These are phyloP conservation scores for Termitomyces heimii DNA, from an alignment of 768 basidiomycete species.

Conservation along the genomic window DNA sequence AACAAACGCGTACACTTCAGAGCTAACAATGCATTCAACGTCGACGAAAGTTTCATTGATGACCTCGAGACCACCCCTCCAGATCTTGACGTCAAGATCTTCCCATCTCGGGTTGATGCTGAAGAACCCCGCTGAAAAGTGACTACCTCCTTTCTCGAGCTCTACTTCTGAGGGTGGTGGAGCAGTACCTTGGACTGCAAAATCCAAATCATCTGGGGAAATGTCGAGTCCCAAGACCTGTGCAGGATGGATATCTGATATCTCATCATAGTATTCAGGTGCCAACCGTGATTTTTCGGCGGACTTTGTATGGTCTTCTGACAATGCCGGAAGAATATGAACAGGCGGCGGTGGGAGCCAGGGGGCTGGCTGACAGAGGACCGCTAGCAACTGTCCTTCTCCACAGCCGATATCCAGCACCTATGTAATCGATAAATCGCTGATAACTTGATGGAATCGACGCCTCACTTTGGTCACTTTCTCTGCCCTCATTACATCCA, in stretches of 20 bases:
- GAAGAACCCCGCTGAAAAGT: slow-evolving; percentile 18
- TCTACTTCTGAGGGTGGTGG: slow-evolving; percentile 28
- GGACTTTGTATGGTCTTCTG: slow-evolving; percentile 11
- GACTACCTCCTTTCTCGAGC: slow-evolving; percentile 15
- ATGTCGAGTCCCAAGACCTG: slow-evolving; percentile 69
- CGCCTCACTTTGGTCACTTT: slow-evolving; percentile 42
- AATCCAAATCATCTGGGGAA: slow-evolving; percentile 42
- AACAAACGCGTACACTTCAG: slow-evolving; percentile 62
- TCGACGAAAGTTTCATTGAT: slow-evolving; percentile 62
- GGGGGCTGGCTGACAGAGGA: slow-evolving; percentile 70
- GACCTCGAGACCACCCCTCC: slow-evolving; percentile 67
- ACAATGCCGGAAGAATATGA: slow-evolving; percentile 18
- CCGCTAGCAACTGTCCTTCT: slow-evolving; percentile 65
- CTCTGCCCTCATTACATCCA: slow-evolving; percentile 56
- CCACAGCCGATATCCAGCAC: slow-evolving; percentile 84
- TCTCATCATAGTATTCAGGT: slow-evolving; percentile 34
- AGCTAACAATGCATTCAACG: slow-evolving; percentile 68
- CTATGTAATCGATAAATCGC: slow-evolving; percentile 27
- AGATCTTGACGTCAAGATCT: slow-evolving; percentile 55
- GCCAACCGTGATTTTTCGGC: slow-evolving; percentile 16
- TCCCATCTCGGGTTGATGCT: slow-evolving; percentile 56
- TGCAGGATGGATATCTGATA: slow-evolving; percentile 51
- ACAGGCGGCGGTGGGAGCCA: slow-evolving; percentile 48
- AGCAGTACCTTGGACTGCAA: slow-evolving; percentile 42
- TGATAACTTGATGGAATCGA: background rate